These are phyloP conservation scores for Zelopaecilomyces penicillatus DNA, from an alignment of 2,329 filamentous ascomycete genomes.

Conservation along the genomic window DNA sequence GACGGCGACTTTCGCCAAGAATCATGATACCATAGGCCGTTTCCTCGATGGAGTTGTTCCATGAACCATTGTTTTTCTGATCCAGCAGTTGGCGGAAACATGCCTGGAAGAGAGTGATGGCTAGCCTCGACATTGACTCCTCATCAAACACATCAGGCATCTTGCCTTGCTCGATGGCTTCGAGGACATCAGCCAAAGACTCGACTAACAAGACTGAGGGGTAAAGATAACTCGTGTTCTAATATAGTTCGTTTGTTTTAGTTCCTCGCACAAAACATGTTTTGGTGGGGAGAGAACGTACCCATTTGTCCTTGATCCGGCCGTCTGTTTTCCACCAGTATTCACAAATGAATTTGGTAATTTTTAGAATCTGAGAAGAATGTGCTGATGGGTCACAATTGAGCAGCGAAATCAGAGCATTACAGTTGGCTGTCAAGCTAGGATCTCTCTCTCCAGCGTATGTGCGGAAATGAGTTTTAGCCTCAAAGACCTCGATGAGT, in stretches of 20 bases:
- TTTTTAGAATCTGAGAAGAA: slow-evolving; percentile 9
- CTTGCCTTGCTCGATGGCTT: not conserved
- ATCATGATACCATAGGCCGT: slow-evolving; percentile 10
- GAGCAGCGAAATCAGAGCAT: slow-evolving; percentile 9
- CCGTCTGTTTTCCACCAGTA: slow-evolving; percentile 5
- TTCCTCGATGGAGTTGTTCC: slow-evolving; percentile 8
- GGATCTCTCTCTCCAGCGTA: slow-evolving; percentile 7
- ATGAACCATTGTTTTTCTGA: slow-evolving; percentile 9
- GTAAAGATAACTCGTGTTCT: slow-evolving; percentile 10
- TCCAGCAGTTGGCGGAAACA: slow-evolving; percentile 8
- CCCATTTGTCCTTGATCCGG: slow-evolving; percentile 12
- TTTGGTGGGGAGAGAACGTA: not conserved
- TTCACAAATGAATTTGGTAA: slow-evolving; percentile 7
- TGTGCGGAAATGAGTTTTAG: slow-evolving; percentile 8
- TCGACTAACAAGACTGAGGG: slow-evolving; percentile 9
- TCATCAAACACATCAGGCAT: slow-evolving; percentile 3
- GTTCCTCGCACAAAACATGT: too few relatives aligned
- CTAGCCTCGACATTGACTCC: not conserved
- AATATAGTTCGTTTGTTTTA: not conserved
- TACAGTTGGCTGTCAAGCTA: slow-evolving; percentile 11
- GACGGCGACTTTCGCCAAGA: slow-evolving; percentile 4
- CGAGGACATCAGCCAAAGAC: slow-evolving; percentile 3
- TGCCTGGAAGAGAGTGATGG: slow-evolving; percentile 8
- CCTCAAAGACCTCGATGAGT: slow-evolving; percentile 9
- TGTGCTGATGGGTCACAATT: slow-evolving; percentile 1